Evolutionary conservation across 2,329 filamentous ascomycete species (phyloP).

Genomic region (Orbilia javanica): DNA sequence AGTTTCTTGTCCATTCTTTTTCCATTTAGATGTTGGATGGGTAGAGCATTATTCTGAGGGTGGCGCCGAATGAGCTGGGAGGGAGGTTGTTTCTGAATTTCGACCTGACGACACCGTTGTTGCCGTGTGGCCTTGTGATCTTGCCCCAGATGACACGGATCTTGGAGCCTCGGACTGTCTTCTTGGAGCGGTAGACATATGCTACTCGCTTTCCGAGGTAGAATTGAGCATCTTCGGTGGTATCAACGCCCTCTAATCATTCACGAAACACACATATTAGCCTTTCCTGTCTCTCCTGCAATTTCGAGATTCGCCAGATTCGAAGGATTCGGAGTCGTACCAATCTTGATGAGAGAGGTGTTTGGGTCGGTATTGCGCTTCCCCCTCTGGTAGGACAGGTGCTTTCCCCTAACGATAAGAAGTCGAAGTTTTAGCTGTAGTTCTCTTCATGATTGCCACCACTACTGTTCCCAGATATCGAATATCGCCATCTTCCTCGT

Average conservation of each 20-base stretch:
- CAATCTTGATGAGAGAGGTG: constrained; percentile 94
- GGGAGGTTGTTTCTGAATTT: constrained; percentile 97
- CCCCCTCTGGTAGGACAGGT: constrained; percentile 97
- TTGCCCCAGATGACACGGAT: constrained; percentile 99
- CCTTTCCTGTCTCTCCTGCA: constrained; percentile 14
- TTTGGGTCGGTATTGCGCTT: constrained; percentile 91
- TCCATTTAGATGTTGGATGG: constrained; percentile 90
- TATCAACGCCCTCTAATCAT: constrained; percentile 83
- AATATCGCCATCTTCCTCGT: constrained; percentile 9
- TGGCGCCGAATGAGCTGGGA: constrained; percentile 94
- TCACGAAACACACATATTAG: constrained; percentile 26
- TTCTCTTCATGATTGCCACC: constrained; percentile 55
- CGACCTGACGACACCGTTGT: constrained; percentile 97
- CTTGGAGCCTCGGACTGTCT: constrained; percentile 96
- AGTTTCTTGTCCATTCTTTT: constrained; percentile 30
- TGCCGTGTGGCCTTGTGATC: constrained; percentile 95
- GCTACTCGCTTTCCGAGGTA: constrained; percentile 99
- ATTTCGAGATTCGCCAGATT: constrained; percentile 24
- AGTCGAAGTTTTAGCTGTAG: constrained; percentile 59
- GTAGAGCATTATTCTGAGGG: constrained; percentile 97
- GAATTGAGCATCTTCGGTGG: constrained; percentile 92
- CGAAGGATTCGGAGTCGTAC: constrained; percentile 48
- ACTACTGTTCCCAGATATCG: constrained; percentile 46
- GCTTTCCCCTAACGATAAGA: constrained; percentile 79
- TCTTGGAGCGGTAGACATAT: constrained; percentile 96